These are phyloP conservation scores for Ustilago esculenta DNA, from an alignment of 1,284 basidiomycete genomes.

Conservation along the genomic window DNA sequence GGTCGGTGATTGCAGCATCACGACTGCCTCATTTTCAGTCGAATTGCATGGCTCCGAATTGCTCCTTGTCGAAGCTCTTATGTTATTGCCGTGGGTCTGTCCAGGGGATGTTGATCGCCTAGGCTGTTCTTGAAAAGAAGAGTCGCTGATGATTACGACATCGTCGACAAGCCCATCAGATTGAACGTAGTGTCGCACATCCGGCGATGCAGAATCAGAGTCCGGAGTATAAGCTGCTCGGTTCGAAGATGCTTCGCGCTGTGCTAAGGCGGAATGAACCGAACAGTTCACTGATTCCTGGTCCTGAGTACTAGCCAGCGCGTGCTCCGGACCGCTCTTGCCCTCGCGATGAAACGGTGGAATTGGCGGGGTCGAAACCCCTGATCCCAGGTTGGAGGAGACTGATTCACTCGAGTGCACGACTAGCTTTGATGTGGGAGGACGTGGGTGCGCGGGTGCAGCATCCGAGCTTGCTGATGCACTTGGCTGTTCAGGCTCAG, in stretches of 20 bases:
- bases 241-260: not conserved
- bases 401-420: conserved; percentile 9
- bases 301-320: conserved; percentile 19
- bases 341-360: conserved; percentile 8
- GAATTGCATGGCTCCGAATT: not conserved
- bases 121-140: not conserved
- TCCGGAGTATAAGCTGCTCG: not conserved
- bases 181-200: not conserved
- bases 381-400: not conserved
- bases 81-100: not conserved
- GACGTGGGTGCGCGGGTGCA: conserved; percentile 8
- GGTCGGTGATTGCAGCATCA: not conserved
- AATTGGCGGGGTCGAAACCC: conserved; percentile 5
- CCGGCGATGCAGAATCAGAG: not conserved
- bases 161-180: not conserved
- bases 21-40: not conserved
- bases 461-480: conserved; percentile 9
- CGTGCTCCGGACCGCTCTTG: not conserved
- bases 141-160: conserved; percentile 17
- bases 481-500: not conserved
- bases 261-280: not conserved
- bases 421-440: conserved; percentile 7
- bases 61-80: not conserved
- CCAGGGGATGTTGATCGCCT: not conserved
- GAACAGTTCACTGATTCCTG: conserved; percentile 13